These are phyloP conservation scores for Suhomyces sp. DNA, from an alignment of 805 yeast species.

Conservation along the genomic window DNA sequence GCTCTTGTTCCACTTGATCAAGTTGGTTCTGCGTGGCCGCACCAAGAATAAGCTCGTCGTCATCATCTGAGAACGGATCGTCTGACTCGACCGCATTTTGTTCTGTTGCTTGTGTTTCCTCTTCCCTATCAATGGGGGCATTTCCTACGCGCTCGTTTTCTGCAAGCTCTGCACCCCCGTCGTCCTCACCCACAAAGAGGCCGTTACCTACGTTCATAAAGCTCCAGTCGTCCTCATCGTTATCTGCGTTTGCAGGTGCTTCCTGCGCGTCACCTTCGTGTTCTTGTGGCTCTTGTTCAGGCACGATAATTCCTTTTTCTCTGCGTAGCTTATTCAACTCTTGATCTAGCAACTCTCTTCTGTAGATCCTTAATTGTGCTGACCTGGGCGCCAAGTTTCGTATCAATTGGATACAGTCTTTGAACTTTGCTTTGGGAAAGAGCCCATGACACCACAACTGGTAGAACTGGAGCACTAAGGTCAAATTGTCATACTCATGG, in stretches of 20 bases:
- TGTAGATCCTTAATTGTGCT: conserved; percentile 31
- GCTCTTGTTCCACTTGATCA: background rate
- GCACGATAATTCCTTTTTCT: conserved; percentile 8
- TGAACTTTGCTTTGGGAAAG: conserved; percentile 76
- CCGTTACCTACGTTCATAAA: conserved; percentile 22
- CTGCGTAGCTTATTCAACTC: conserved; percentile 22
- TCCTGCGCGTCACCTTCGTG: background rate
- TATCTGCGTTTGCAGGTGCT: background rate
- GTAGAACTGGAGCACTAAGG: conserved; percentile 38
- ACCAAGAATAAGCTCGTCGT: conserved; percentile 11
- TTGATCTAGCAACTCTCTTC: conserved; percentile 23
- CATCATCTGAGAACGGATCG: conserved; percentile 24
- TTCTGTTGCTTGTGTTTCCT: background rate
- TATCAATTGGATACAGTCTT: conserved; percentile 59
- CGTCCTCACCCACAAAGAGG: conserved; percentile 14
- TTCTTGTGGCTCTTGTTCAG: background rate
- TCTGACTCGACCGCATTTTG: conserved; percentile 6
- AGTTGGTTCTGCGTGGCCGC: background rate
- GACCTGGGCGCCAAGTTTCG: conserved; percentile 46
- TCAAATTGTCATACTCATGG: conserved; percentile 34
- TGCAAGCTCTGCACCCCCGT: background rate
- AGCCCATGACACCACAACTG: conserved; percentile 46
- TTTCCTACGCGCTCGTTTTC: background rate
- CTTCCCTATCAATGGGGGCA: background rate
- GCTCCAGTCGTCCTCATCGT: conserved; percentile 30